A percentile compares a stretch with the other conserved stretches of the same genome.
Conservation (phyloP, 805 yeast species). For the Teunomyces aglyptinius region DNA sequence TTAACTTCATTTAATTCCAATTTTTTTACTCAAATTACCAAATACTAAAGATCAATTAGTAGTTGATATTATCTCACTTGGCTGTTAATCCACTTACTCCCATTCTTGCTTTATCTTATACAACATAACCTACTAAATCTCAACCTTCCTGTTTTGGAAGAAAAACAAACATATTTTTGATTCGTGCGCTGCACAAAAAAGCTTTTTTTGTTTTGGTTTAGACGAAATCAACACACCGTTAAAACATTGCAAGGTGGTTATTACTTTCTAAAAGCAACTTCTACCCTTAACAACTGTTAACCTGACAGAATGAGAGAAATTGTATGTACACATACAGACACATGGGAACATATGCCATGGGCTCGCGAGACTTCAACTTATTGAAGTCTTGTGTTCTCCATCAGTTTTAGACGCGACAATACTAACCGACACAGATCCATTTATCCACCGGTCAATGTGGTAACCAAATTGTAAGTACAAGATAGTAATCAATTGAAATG, state of each 20-base stretch:
- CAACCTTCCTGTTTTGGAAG: neutral
- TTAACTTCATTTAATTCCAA: too few relatives aligned
- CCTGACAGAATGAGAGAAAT: constrained; percentile 26
- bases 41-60: too few relatives aligned
- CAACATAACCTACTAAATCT: neutral
- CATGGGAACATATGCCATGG: neutral
- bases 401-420: constrained; percentile 6
- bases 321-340: constrained; percentile 16
- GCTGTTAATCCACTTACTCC: too few relatives aligned
- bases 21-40: too few relatives aligned
- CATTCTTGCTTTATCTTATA: neutral
- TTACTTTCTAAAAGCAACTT: constrained; percentile 9
- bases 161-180: neutral
- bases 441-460: constrained; percentile 98
- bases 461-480: constrained; percentile 78
- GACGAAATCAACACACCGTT: constrained; percentile 9
- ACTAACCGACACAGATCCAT: constrained; percentile 61
- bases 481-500: neutral
- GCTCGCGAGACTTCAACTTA: neutral
- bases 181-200: constrained; percentile 1
- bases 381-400: neutral
- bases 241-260: constrained; percentile 9
- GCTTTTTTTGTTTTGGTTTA: constrained; percentile 4
- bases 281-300: constrained; percentile 7
- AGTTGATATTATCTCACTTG: too few relatives aligned